A percentile compares a stretch with the other conserved stretches of the same genome.
These are phyloP conservation scores for Meredithiella fracta DNA, from an alignment of 2,329 filamentous ascomycete species.

Conservation along the genomic window DNA sequence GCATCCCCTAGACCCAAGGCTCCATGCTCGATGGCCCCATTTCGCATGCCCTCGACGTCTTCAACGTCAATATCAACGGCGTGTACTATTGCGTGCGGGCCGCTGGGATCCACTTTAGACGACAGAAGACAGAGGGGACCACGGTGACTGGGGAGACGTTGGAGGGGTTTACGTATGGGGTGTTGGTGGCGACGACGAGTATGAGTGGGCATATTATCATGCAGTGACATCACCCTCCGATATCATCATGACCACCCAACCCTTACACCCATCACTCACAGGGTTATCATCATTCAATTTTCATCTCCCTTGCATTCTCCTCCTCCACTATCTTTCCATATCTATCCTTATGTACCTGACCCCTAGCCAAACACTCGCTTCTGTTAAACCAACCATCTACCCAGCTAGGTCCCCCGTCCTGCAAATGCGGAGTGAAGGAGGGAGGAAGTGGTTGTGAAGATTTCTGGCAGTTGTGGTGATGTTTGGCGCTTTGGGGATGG, in stretches of 20 bases:
- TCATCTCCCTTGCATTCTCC: not conserved
- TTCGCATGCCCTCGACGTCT: slow-evolving; percentile 49
- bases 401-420: not conserved
- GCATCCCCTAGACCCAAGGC: slow-evolving; percentile 51
- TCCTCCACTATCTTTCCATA: too few relatives aligned
- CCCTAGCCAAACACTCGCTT: too few relatives aligned
- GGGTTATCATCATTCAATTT: not conserved
- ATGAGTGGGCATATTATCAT: slow-evolving; percentile 69
- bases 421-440: not conserved
- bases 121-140: slow-evolving; percentile 52
- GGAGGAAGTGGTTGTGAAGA: not conserved
- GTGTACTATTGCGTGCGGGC: slow-evolving; percentile 62
- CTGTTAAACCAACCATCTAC: not conserved
- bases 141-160: slow-evolving; percentile 45
- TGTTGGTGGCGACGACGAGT: slow-evolving; percentile 62
- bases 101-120: slow-evolving; percentile 51
- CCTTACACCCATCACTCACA: not conserved
- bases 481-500: too few relatives aligned
- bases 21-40: slow-evolving; percentile 48
- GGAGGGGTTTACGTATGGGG: slow-evolving; percentile 44
- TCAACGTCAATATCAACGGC: slow-evolving; percentile 57
- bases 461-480: not conserved
- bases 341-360: too few relatives aligned
- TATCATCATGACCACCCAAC: too few relatives aligned
- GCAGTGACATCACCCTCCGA: slow-evolving; percentile 19